phyloP scores from a whole-genome alignment of 371 early-diverging fungal genomes.

The Mucor racemosus region DNA sequence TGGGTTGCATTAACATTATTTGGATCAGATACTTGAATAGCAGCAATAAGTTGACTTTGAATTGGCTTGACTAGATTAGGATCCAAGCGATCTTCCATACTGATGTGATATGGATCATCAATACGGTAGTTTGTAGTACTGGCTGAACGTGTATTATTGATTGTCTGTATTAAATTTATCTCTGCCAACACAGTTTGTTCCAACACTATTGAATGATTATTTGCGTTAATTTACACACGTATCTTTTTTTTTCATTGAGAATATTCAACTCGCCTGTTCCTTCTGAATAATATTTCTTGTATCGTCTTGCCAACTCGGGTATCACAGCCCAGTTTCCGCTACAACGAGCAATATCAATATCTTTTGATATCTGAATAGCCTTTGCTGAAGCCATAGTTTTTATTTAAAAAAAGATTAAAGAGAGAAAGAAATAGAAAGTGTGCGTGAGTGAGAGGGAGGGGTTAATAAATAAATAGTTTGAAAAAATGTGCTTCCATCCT shows the following conservation, averaged over 20 bases:
- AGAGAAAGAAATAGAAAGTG: slow-evolving; percentile 4
- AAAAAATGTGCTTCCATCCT: slow-evolving; percentile 5
- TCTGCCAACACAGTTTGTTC: slow-evolving; percentile 57
- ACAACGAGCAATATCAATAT: slow-evolving; percentile 59
- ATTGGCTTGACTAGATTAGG: slow-evolving; percentile 29
- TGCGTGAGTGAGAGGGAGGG: slow-evolving; percentile 8
- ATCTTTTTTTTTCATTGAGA: not conserved
- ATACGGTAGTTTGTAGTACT: slow-evolving; percentile 15
- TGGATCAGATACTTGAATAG: slow-evolving; percentile 24
- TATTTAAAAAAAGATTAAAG: not conserved
- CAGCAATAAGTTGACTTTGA: slow-evolving; percentile 33
- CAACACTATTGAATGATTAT: slow-evolving; percentile 29
- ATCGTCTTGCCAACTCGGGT: slow-evolving; percentile 64
- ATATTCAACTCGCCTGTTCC: slow-evolving; percentile 55
- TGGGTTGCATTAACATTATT: slow-evolving; percentile 11
- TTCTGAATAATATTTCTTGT: slow-evolving; percentile 61
- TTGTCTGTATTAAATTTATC: slow-evolving; percentile 21
- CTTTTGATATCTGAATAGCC: slow-evolving; percentile 42
- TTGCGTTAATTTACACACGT: not conserved
- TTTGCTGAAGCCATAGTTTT: slow-evolving; percentile 33
- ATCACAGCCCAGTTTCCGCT: slow-evolving; percentile 56
- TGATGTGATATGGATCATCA: slow-evolving; percentile 38
- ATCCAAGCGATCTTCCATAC: slow-evolving; percentile 31
- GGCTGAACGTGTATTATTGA: slow-evolving; percentile 12
- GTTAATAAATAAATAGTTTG: not conserved